phyloP scores from a whole-genome alignment of 805 yeast species.

The Barnettozyma pratensis region DNA sequence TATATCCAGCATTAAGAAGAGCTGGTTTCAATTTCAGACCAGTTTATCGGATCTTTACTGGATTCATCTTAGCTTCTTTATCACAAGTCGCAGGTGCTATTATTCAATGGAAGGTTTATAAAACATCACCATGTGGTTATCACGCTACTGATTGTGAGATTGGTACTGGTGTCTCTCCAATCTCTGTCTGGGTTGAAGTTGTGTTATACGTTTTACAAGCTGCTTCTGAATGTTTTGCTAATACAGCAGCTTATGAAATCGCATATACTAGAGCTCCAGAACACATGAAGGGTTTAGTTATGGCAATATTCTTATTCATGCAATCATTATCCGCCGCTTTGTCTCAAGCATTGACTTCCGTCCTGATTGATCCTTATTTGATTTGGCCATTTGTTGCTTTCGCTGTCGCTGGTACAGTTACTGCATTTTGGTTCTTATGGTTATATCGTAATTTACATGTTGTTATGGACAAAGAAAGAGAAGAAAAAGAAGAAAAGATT shows the following conservation, averaged over 20 bases:
- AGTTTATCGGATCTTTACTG: conserved; percentile 61
- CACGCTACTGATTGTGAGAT: conserved; percentile 46
- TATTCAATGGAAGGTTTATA: conserved; percentile 63
- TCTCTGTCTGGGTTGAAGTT: conserved; percentile 64
- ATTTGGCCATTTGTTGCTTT: conserved; percentile 64
- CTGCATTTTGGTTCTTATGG: conserved; percentile 50
- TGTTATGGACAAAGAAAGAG: conserved; percentile 12
- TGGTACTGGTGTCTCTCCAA: conserved; percentile 24
- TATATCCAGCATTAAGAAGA: conserved; percentile 49
- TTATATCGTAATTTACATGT: conserved; percentile 10
- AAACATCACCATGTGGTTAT: conserved; percentile 68
- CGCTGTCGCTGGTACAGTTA: conserved; percentile 49
- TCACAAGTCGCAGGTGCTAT: conserved; percentile 40
- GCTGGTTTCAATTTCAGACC: conserved; percentile 55
- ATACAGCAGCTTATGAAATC: conserved; percentile 74
- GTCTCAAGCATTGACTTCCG: conserved; percentile 66
- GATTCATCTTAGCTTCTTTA: conserved; percentile 57
- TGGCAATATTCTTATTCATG: conserved; percentile 56
- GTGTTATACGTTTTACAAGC: conserved; percentile 66
- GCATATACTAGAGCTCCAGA: conserved; percentile 80
- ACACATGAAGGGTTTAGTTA: conserved; percentile 36
- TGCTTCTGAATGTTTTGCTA: conserved; percentile 69
- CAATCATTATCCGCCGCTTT: conserved; percentile 71
- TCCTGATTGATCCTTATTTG: conserved; percentile 61
- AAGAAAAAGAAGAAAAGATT: conserved; percentile 2